phyloP scores from a whole-genome alignment of 73 alveolate species.

The Paramecium sonneborni region DNA sequence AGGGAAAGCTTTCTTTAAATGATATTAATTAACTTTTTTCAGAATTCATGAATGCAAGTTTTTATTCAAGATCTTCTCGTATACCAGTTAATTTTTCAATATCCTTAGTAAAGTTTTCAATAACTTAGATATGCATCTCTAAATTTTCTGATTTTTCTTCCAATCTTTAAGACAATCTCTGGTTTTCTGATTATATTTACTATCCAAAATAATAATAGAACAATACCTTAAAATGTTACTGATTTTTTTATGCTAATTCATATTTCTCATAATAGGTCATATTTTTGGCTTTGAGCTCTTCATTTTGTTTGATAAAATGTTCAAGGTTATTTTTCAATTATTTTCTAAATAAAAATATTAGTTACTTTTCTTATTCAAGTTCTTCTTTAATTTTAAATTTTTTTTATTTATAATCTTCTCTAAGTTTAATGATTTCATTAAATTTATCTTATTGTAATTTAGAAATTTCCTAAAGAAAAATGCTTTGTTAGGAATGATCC shows the following conservation, averaged over 20 bases:
- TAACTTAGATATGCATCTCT: slow-evolving; percentile 44
- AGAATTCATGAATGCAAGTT: slow-evolving; percentile 48
- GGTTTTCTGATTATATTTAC: not conserved
- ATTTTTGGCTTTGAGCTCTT: slow-evolving; percentile 30
- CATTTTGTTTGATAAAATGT: not conserved
- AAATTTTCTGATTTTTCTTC: slow-evolving; percentile 5
- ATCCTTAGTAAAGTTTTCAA: slow-evolving; percentile 44
- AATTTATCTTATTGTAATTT: slow-evolving; percentile 30
- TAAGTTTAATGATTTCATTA: not conserved
- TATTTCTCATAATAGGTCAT: slow-evolving; percentile 20
- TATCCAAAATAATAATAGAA: not conserved
- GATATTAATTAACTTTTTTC: slow-evolving; percentile 24
- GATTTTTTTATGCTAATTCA: not conserved
- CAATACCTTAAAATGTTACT: not conserved
- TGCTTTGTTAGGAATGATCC: slow-evolving; percentile 18
- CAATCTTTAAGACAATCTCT: not conserved
- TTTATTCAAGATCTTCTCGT: slow-evolving; percentile 45
- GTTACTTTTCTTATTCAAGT: slow-evolving; percentile 12
- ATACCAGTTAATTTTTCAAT: slow-evolving; percentile 39
- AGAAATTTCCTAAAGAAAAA: not conserved
- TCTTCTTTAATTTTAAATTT: slow-evolving; percentile 20
- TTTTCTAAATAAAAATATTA: not conserved
- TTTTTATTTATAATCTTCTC: slow-evolving; percentile 44
- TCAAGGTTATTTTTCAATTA: not conserved
- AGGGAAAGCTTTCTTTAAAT: slow-evolving; percentile 49